Percentiles rank a stretch among this genome's conserved stretches.
These are phyloP conservation scores for Yamadazyma dendronema DNA, from an alignment of 1,139 yeast genomes.

Conservation along the genomic window DNA sequence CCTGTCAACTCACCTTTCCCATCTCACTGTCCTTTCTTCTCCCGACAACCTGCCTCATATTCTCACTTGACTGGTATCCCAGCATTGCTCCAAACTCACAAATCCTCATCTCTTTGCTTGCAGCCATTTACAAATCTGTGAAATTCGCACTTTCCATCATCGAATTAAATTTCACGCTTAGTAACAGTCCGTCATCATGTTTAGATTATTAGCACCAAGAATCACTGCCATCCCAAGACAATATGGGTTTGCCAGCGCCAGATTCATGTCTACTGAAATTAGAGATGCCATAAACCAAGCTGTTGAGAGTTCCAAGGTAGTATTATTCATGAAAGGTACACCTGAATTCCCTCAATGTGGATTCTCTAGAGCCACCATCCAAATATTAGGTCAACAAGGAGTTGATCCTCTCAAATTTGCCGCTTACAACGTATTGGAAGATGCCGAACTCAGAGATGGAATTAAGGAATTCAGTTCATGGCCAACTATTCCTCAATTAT, in stretches of 20 bases:
- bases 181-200: conserved; percentile 11
- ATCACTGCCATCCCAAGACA: conserved; percentile 32
- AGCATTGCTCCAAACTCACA: too few relatives aligned
- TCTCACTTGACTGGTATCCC: too few relatives aligned
- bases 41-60: too few relatives aligned
- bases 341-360: conserved; percentile 99
- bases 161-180: conserved; percentile 10
- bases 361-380: conserved; percentile 91
- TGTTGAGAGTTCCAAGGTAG: conserved; percentile 86
- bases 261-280: conserved; percentile 77
- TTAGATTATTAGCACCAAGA: conserved; percentile 16
- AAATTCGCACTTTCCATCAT: not conserved
- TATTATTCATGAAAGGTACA: conserved; percentile 92
- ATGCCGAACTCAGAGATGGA: conserved; percentile 86
- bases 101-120: too few relatives aligned
- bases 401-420: conserved; percentile 96
- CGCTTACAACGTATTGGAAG: conserved; percentile 95
- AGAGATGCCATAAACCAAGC: conserved; percentile 82
- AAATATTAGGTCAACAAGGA: conserved; percentile 92
- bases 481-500: conserved; percentile 87
- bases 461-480: conserved; percentile 93
- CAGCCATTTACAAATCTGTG: not conserved
- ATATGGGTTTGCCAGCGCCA: conserved; percentile 23
- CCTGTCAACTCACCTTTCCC: too few relatives aligned
- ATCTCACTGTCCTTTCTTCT: too few relatives aligned